Conservation (phyloP, 2,329 filamentous ascomycete species). For the Triangularia verruculosa region DNA sequence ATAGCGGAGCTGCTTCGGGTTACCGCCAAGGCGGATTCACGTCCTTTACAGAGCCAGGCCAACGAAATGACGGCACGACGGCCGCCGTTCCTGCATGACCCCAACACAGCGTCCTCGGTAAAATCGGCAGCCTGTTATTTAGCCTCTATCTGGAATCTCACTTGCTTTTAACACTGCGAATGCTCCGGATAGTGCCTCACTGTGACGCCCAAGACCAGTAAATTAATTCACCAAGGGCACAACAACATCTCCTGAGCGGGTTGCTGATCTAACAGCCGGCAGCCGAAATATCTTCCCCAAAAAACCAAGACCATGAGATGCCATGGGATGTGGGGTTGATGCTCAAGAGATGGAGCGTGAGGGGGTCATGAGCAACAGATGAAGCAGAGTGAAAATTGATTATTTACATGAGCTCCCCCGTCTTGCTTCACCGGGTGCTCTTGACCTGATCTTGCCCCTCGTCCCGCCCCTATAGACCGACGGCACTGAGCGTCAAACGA, state of each 20-base stretch:
- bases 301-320: background rate
- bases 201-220: constrained; percentile 14
- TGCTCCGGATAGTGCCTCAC: constrained; percentile 26
- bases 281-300: constrained; percentile 7
- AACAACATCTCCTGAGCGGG: constrained; percentile 13
- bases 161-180: constrained; percentile 15
- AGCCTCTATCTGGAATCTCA: constrained; percentile 23
- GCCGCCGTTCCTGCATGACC: constrained; percentile 23
- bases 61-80: constrained; percentile 15
- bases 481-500: constrained; percentile 4
- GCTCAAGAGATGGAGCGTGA: background rate
- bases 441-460: background rate
- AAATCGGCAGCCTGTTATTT: constrained; percentile 29
- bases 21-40: constrained; percentile 25
- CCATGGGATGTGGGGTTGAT: background rate
- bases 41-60: constrained; percentile 1
- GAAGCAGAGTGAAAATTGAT: constrained; percentile 14
- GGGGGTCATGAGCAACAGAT: background rate
- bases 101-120: constrained; percentile 20
- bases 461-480: constrained; percentile 4
- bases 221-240: constrained; percentile 15
- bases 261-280: constrained; percentile 21
- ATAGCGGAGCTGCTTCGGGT: constrained; percentile 12
- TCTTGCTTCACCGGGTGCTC: background rate
- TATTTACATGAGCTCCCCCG: background rate